Base-by-base conservation (phyloP, 2,329 filamentous ascomycete genomes). In the Aspergillus sp. region DNA sequence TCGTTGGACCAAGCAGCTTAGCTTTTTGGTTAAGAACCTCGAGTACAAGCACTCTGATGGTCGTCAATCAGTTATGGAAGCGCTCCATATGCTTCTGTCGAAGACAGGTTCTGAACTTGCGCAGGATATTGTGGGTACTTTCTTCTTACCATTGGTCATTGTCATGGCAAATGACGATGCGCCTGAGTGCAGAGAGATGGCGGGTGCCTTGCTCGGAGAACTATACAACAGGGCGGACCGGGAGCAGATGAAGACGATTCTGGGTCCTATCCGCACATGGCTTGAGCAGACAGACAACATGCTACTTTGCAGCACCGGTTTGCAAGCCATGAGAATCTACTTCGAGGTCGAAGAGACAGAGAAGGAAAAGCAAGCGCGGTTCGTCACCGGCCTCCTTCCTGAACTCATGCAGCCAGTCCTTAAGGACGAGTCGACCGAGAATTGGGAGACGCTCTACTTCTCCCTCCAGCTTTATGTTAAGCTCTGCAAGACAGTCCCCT, bases 11-110 rank as follows among this genome's bases (percentile, higher is more conserved):
- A 95, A 95, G 65, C 91, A 97, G 63, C 78, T 96, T 44, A 82
- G 79, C 48, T 98, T 97, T 64, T 77, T 98, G 43, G 80, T 94
- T 44, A 87, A 88, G 59, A 98, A 98, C 61, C 75, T 98, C 54
- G 85, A 91, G 50, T 98, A 96, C 65, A 83, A 91, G 39, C 83
- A 94, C 59, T 84, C 90, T 57, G 87, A 93, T 51, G 93, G 93
- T 23, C 81, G 94, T 33, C 77, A 95, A 51, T 96, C 90, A 1
- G 88, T 96, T 23, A 88, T 98, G 81, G 93, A 98, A 69, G 83
- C 91, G 3, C 77, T 96, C 41, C 85, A 95, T 62, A 76, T 90
- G 39, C 75, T 98, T n/a, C 75, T 97, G 19, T 83, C 81, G 53
- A 97, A 96, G 69, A 84, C 90, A 4, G 85, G 86, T 0, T 81